Evolutionary conservation across 83 land plant genomes (phyloP).

Genomic region (Isoetes engelmannii): DNA sequence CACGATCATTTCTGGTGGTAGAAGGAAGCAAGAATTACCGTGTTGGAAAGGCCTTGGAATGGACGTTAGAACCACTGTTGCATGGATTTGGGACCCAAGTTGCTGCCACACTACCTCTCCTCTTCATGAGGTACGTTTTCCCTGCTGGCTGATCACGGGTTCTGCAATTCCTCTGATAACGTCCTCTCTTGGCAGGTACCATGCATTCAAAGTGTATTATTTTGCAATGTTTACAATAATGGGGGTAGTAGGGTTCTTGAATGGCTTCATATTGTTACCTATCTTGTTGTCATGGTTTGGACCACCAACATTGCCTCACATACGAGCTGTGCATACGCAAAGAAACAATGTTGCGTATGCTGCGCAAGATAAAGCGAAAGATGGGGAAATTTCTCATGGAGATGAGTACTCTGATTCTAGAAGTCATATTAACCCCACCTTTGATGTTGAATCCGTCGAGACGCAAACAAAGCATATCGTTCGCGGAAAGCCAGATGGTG

Average conservation of each 20-base stretch:
- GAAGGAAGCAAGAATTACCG: constrained; percentile 40
- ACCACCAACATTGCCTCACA: constrained; percentile 30
- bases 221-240: constrained; percentile 45
- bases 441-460: too few relatives aligned
- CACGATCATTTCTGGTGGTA: constrained; percentile 36
- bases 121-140: constrained; percentile 30
- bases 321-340: neutral
- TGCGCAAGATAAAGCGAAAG: neutral
- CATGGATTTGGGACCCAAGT: constrained; percentile 50
- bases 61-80: constrained; percentile 45
- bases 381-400: too few relatives aligned
- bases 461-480: too few relatives aligned
- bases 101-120: constrained; percentile 38
- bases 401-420: too few relatives aligned
- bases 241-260: constrained; percentile 43
- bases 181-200: constrained; percentile 22
- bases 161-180: neutral
- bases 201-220: constrained; percentile 44
- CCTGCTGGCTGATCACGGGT: neutral
- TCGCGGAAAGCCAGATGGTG: too few relatives aligned
- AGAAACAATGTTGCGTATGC: neutral
- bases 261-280: constrained; percentile 41
- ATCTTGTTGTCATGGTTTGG: constrained; percentile 41
- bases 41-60: constrained; percentile 36
- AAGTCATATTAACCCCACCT: too few relatives aligned